Percentiles rank a stretch among this genome's conserved stretches.
Evolutionary conservation across 139 green algal species (phyloP).

Genomic region (Dunaliella primolecta): DNA sequence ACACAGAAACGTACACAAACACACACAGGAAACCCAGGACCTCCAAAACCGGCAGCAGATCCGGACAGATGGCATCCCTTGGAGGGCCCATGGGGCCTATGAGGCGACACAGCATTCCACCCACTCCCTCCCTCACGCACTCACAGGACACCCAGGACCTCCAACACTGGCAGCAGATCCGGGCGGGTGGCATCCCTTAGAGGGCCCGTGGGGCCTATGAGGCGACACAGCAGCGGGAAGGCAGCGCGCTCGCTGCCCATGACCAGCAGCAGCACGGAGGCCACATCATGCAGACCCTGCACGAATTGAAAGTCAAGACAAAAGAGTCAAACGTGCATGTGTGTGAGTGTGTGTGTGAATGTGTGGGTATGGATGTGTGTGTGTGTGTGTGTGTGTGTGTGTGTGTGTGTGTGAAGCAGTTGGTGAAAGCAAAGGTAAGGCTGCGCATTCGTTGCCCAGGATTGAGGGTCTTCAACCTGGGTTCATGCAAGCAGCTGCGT

Average conservation of each 20-base stretch:
- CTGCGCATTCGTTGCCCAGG: too few species aligned
- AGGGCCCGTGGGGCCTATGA: slow-evolving; percentile 45
- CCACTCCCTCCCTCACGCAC: too few species aligned
- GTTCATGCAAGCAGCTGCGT: too few species aligned
- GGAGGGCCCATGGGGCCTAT: slow-evolving; percentile 45
- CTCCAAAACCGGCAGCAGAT: slow-evolving; percentile 53
- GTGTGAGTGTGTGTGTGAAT: background rate
- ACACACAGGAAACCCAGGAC: slow-evolving; percentile 1
- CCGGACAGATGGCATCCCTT: slow-evolving; percentile 70
- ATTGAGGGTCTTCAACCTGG: too few species aligned
- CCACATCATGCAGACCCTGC: slow-evolving; percentile 87
- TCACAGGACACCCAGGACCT: slow-evolving; percentile 20
- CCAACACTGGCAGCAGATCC: slow-evolving; percentile 48
- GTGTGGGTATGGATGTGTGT: background rate
- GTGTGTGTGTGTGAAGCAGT: too few species aligned
- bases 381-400: background rate
- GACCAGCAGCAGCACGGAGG: slow-evolving; percentile 79
- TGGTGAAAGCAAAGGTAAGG: too few species aligned
- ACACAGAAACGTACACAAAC: too few species aligned
- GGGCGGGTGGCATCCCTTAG: slow-evolving; percentile 77
- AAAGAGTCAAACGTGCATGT: too few species aligned
- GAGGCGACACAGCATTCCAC: slow-evolving; percentile 45
- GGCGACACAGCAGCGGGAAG: slow-evolving; percentile 22
- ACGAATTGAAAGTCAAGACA: too few species aligned
- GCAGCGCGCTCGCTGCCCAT: slow-evolving; percentile 39